Evolutionary conservation across 2,329 filamentous ascomycete species (phyloP).

Genomic region (Pseudohalonectria lignicola): DNA sequence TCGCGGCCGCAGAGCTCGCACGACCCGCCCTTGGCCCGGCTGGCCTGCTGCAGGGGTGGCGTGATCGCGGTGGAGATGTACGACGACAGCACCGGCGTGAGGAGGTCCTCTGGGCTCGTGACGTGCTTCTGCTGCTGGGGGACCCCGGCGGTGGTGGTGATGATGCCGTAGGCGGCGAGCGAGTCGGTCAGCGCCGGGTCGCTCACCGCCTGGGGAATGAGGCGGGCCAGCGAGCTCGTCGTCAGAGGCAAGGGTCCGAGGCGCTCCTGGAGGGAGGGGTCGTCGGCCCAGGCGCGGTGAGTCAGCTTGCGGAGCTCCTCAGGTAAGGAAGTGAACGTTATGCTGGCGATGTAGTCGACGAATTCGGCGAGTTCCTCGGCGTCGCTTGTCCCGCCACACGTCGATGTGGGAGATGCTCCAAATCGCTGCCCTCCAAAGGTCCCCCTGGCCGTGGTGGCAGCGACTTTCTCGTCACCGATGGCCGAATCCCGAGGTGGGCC

Average conservation of each 20-base stretch:
- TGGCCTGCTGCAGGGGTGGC: slow-evolving; percentile 54
- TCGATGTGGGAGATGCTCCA: too few species aligned
- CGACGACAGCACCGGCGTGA: slow-evolving; percentile 49
- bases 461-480: too few species aligned
- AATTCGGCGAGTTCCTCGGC: slow-evolving; percentile 69
- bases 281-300: slow-evolving; percentile 42
- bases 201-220: slow-evolving; percentile 39
- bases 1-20: slow-evolving; percentile 71
- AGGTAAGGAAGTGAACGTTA: slow-evolving; percentile 59
- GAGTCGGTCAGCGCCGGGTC: slow-evolving; percentile 55
- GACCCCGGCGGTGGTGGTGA: slow-evolving; percentile 22
- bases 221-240: slow-evolving; percentile 30
- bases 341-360: slow-evolving; percentile 63
- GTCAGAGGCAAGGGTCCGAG: slow-evolving; percentile 38
- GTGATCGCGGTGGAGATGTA: slow-evolving; percentile 50
- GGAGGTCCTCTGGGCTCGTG: slow-evolving; percentile 43
- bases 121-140: slow-evolving; percentile 16
- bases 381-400: slow-evolving; percentile 15
- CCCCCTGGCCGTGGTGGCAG: slow-evolving; percentile 6
- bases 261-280: slow-evolving; percentile 34
- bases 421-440: too few species aligned
- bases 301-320: slow-evolving; percentile 47
- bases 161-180: slow-evolving; percentile 54
- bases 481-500: neutral
- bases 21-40: slow-evolving; percentile 34